These are phyloP conservation scores for Auricularia sp. DNA, from an alignment of 768 basidiomycete genomes.

Conservation along the genomic window DNA sequence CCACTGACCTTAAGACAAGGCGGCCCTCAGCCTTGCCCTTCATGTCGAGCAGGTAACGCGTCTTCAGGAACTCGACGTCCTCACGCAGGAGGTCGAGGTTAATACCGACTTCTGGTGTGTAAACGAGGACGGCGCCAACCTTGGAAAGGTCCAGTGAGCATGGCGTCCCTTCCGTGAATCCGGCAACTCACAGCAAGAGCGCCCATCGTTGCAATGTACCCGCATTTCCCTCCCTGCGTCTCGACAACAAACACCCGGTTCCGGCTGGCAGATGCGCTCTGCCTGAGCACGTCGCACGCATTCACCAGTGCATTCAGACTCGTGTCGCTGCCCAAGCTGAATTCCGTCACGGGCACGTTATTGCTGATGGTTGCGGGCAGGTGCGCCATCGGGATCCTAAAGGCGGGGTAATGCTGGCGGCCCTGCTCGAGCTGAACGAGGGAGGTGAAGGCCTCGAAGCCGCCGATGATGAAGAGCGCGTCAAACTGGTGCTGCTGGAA, in stretches of 20 bases:
- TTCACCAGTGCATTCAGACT: conserved; percentile 94
- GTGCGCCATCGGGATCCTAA: conserved; percentile 93
- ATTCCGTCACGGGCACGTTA: conserved; percentile 96
- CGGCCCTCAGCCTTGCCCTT: conserved; percentile 90
- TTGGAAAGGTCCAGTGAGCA: conserved; percentile 18
- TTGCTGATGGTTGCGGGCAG: conserved; percentile 96
- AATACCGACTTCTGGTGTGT: conserved; percentile 89
- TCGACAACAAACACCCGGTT: conserved; percentile 97
- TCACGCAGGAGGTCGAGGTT: conserved; percentile 66
- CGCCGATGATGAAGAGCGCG: conserved; percentile 81
- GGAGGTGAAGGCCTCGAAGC: conserved; percentile 88
- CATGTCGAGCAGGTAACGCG: conserved; percentile 73
- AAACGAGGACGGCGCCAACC: conserved; percentile 88
- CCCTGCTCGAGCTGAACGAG: conserved; percentile 70
- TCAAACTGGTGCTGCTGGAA: conserved; percentile 81
- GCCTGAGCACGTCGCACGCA: conserved; percentile 97
- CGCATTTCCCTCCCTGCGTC: conserved; percentile 94
- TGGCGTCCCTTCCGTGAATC: not conserved
- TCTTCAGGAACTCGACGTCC: conserved; percentile 83
- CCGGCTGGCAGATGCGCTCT: conserved; percentile 91
- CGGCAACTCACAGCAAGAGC: conserved; percentile 72
- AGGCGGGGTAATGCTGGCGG: conserved; percentile 73
- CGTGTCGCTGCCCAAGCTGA: conserved; percentile 93
- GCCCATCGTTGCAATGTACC: conserved; percentile 91
- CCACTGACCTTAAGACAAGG: conserved; percentile 73